Percentiles rank a stretch among this genome's conserved stretches.
phyloP scores from a whole-genome alignment of 495 filamentous ascomycete genomes.

The Aspergillus affinis region DNA sequence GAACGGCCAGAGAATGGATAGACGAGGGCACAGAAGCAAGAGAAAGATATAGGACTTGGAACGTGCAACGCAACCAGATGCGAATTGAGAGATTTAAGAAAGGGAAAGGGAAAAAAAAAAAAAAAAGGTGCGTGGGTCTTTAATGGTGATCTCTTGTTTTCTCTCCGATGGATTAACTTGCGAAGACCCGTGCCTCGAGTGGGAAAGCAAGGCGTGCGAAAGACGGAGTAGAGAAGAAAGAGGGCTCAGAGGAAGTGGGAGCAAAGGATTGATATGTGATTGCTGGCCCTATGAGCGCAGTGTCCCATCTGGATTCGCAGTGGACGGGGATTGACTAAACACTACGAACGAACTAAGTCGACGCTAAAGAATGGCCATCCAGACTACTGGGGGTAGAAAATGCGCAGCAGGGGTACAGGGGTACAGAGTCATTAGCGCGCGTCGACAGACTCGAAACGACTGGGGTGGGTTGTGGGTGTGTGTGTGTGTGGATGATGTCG shows the following conservation, averaged over 20 bases:
- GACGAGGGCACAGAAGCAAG: background rate
- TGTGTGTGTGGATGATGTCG: conserved; percentile 22
- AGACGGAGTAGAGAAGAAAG: conserved; percentile 17
- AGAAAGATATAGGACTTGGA: background rate
- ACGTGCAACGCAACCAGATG: background rate
- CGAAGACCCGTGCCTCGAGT: conserved; percentile 6
- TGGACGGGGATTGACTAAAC: conserved; percentile 22
- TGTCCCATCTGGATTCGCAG: conserved; percentile 21
- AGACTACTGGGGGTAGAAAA: conserved; percentile 15
- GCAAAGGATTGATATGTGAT: conserved; percentile 33
- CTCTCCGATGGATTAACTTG: background rate
- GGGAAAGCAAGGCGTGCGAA: conserved; percentile 9
- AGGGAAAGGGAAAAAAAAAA: background rate
- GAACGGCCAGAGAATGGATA: background rate
- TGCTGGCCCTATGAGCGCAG: conserved; percentile 26
- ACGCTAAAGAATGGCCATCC: conserved; percentile 21
- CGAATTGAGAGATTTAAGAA: conserved; percentile 4
- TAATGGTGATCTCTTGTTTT: background rate
- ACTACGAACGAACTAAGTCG: conserved; percentile 22
- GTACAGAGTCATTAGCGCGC: conserved; percentile 16
- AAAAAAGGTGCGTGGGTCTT: conserved; percentile 1
- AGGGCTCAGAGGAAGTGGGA: conserved; percentile 22
- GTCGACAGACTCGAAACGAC: conserved; percentile 16
- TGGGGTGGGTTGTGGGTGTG: conserved; percentile 19
- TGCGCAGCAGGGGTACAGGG: conserved; percentile 19